These are phyloP conservation scores for Fraxinus greggii DNA, from an alignment of 305 asterid species.

Conservation along the genomic window DNA sequence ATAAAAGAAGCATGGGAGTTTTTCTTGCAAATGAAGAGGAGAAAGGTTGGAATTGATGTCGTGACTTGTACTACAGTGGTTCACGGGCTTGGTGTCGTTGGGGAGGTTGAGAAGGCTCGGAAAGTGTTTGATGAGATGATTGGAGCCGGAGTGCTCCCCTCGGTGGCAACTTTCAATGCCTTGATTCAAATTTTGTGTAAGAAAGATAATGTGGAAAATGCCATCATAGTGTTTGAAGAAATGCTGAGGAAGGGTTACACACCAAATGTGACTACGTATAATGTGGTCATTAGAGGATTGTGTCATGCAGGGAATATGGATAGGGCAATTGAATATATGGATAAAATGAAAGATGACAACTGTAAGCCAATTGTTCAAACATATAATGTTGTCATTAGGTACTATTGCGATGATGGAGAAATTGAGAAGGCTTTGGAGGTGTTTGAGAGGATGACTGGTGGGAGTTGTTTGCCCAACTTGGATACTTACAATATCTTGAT, in stretches of 20 bases:
- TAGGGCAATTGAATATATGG: slow-evolving; percentile 59
- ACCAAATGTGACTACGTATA: slow-evolving; percentile 77
- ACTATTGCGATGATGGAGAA: slow-evolving; percentile 78
- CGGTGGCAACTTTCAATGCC: slow-evolving; percentile 79
- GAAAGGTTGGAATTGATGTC: slow-evolving; percentile 72
- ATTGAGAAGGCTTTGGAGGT: slow-evolving; percentile 69
- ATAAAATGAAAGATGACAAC: slow-evolving; percentile 53
- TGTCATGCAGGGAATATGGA: slow-evolving; percentile 74
- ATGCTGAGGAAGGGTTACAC: slow-evolving; percentile 73
- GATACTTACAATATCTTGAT: slow-evolving; percentile 86
- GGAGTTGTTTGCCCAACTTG: slow-evolving; percentile 68
- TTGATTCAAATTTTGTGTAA: slow-evolving; percentile 84
- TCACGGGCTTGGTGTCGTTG: slow-evolving; percentile 79
- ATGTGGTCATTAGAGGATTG: slow-evolving; percentile 66
- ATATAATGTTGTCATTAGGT: slow-evolving; percentile 68
- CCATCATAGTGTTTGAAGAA: slow-evolving; percentile 58
- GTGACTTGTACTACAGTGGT: slow-evolving; percentile 82
- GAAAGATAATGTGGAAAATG: slow-evolving; percentile 75
- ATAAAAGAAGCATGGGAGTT: slow-evolving; percentile 74
- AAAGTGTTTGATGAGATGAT: slow-evolving; percentile 72
- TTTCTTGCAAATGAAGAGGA: slow-evolving; percentile 83
- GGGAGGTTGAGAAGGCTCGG: slow-evolving; percentile 68
- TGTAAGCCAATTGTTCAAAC: slow-evolving; percentile 80
- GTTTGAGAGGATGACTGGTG: slow-evolving; percentile 61
- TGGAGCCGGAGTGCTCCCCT: slow-evolving; percentile 81